Evolutionary conservation across 768 basidiomycete species (phyloP), one percentile per base, ranked within the genome.

Genomic region (Tylopilus subfusipes): DNA sequence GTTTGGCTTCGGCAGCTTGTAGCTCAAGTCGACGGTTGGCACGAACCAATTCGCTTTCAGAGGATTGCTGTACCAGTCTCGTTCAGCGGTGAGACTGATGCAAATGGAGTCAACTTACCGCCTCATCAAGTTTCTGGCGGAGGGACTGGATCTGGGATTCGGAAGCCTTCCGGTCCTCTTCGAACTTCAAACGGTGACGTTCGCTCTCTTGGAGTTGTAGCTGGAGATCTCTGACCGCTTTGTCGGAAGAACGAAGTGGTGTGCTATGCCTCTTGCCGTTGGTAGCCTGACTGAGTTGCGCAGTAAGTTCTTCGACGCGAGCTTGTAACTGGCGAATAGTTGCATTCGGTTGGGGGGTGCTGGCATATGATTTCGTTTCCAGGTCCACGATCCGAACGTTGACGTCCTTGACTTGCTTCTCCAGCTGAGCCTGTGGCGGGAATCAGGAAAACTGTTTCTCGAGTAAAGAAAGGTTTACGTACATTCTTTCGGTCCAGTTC

Each of bases 321-420:
- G 75, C 82, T 56, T 90, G 88, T 24, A 84, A 73, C 24, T 86
- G 81, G 38, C 84, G 76, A 43, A 83, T 78, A 1, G 75, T 75
- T 5, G 78, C 73, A 2, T 79, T 72, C 5, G 83, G 77, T 33
- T 85, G 78, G 14, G 85, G 81, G n/a, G 81, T 78, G 59, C 72
- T 86, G 12, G 82, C 69, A 57, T 90, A 84, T 5, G 89, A 85
- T 63, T 78, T 87, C 1, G 90, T 89, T 68, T 91, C 90, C 18
- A 93, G 76, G 63, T 93, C 91, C 10, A 90, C 83, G 52, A 93
- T 83, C 38, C 85, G 86, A 39, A 90, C 80, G 56, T 91, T 90
- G 30, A 93, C 72, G 48, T 93, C 92, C 64, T 91, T 92, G 65
- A 88, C 77, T 64, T 90, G 87, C 65, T 90, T 93, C 74, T 93